A percentile compares a stretch with the other conserved stretches of the same genome.
Conservation (phyloP, 75 land plant genomes). For the Pinus taeda region DNA sequence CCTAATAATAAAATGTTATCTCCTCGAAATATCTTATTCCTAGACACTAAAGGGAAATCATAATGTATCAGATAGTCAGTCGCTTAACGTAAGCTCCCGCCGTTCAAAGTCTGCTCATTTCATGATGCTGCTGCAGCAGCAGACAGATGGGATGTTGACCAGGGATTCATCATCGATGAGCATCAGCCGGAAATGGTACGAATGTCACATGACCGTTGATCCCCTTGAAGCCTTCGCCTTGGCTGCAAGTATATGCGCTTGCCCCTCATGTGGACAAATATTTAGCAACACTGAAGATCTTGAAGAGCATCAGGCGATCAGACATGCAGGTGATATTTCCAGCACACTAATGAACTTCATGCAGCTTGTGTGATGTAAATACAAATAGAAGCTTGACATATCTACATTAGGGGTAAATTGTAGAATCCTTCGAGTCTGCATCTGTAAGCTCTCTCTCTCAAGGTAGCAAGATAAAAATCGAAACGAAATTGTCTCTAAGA, state of each 20-base stretch:
- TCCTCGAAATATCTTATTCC: too few relatives aligned
- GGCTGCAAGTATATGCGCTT: constrained; percentile 30
- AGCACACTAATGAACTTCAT: too few relatives aligned
- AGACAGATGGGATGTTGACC: constrained; percentile 24
- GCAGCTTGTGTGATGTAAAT: too few relatives aligned
- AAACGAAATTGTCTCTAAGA: too few relatives aligned
- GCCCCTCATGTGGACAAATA: constrained; percentile 61
- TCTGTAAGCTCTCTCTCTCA: too few relatives aligned
- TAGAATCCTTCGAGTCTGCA: too few relatives aligned
- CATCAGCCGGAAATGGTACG: constrained; percentile 38
- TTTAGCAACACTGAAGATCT: constrained; percentile 50
- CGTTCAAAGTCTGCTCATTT: constrained; percentile 2
- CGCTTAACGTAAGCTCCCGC: background rate
- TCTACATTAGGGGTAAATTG: too few relatives aligned
- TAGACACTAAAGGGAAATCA: too few relatives aligned
- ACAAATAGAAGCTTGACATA: too few relatives aligned
- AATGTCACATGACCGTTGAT: constrained; percentile 56
- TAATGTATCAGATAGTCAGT: background rate
- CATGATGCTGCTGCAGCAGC: background rate
- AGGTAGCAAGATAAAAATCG: too few relatives aligned
- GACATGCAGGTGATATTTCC: constrained; percentile 53
- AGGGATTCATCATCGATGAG: constrained; percentile 29
- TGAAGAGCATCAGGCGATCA: constrained; percentile 63
- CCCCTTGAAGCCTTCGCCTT: constrained; percentile 44
- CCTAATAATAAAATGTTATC: too few relatives aligned